These are phyloP conservation scores for Hondaea fermentalgiana DNA, from an alignment of 108 stramenopile species.

Conservation along the genomic window DNA sequence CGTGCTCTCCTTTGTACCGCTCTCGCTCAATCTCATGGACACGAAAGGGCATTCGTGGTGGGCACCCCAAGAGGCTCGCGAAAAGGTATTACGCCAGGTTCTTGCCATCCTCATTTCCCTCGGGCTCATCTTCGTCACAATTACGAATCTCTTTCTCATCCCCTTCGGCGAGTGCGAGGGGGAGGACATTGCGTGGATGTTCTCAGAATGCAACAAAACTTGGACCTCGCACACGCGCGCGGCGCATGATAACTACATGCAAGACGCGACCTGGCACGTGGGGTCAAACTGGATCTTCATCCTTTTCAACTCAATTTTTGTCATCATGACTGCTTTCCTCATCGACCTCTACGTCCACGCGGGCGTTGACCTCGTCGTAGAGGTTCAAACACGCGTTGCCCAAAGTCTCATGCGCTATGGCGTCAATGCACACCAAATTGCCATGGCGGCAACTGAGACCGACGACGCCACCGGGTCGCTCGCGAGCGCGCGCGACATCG, in stretches of 20 bases:
- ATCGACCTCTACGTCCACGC: not conserved
- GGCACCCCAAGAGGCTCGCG: not conserved
- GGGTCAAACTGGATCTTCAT: not conserved
- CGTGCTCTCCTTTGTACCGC: not conserved
- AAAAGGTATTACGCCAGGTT: not conserved
- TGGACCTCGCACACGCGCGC: not conserved
- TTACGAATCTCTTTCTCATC: not conserved
- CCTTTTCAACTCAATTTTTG: not conserved
- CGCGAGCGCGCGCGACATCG: not conserved
- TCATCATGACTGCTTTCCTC: not conserved
- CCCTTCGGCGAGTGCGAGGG: slow-evolving; percentile 1
- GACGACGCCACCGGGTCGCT: not conserved
- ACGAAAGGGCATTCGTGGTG: not conserved
- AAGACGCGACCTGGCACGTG: not conserved
- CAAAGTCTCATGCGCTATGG: not conserved
- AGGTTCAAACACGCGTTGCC: not conserved
- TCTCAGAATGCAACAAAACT: not conserved
- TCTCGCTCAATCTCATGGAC: not conserved
- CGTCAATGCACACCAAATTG: not conserved
- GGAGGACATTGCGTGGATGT: not conserved
- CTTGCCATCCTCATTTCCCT: not conserved
- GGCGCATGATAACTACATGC: not conserved
- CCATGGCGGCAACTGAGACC: not conserved
- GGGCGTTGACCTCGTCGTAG: not conserved
- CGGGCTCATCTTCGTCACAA: not conserved